Percentiles rank a stretch among this genome's conserved stretches.
Conservation (phyloP, 164 flowering plant species). For the Sextonia rubra region DNA sequence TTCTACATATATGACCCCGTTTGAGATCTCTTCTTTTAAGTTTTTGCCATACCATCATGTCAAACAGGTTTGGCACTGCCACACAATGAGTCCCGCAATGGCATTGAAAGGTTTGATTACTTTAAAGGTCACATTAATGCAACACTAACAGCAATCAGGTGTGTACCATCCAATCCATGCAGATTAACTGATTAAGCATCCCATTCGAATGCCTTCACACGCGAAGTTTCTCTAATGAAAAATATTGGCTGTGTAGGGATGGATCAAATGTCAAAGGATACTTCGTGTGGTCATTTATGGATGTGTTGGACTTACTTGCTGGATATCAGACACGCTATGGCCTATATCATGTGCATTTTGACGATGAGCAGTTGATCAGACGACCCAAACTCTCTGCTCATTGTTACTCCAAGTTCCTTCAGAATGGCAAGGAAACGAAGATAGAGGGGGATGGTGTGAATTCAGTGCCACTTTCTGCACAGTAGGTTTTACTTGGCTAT, state of each 20-base stretch:
- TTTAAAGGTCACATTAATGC: slow-evolving; percentile 14
- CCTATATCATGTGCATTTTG: slow-evolving; percentile 31
- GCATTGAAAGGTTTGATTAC: slow-evolving; percentile 17
- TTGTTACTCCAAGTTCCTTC: slow-evolving; percentile 38
- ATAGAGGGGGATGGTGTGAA: background rate
- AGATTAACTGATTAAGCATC: background rate
- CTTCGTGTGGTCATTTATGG: slow-evolving; percentile 50
- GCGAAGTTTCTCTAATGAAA: background rate
- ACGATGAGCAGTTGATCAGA: slow-evolving; percentile 24
- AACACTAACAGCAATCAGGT: slow-evolving; percentile 35
- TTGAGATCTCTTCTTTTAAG: too few species aligned
- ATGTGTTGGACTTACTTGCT: slow-evolving; percentile 34
- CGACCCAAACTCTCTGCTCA: slow-evolving; percentile 29
- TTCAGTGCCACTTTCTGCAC: background rate
- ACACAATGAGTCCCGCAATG: slow-evolving; percentile 20
- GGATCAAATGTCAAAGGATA: slow-evolving; percentile 47
- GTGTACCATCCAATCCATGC: slow-evolving; percentile 8
- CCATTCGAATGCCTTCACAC: background rate
- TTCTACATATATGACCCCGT: too few species aligned
- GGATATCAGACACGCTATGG: slow-evolving; percentile 32
- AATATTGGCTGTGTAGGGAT: slow-evolving; percentile 23
- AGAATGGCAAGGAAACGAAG: slow-evolving; percentile 8
- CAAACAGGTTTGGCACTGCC: slow-evolving; percentile 13
- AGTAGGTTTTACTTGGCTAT: background rate
- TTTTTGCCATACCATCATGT: background rate